Evolutionary conservation across 169 alveolate genomes (phyloP).

Genomic region (Sarcocystis neurona): DNA sequence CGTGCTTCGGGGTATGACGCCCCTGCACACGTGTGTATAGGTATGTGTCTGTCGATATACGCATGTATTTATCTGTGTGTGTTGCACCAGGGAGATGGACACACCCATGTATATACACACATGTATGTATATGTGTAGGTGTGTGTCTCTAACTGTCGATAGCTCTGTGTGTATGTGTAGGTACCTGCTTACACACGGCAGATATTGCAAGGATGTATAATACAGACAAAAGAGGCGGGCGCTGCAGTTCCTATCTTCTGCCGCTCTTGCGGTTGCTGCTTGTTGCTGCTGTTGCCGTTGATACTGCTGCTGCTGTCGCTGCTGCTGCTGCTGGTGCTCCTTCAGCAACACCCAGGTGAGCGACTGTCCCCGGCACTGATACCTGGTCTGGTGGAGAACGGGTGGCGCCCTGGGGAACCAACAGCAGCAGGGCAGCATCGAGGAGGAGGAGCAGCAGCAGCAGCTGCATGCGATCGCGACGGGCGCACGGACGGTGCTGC

Average conservation of each 20-base stretch:
- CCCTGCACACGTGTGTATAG: too few species aligned
- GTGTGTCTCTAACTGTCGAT: not conserved
- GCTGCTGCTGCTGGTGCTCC: too few species aligned
- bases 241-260: not conserved
- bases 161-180: not conserved
- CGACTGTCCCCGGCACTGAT: not conserved
- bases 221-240: too few species aligned
- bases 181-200: too few species aligned
- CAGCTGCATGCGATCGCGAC: too few species aligned
- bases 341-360: slow-evolving; percentile 23
- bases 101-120: not conserved
- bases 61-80: not conserved
- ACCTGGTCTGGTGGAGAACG: slow-evolving; percentile 14
- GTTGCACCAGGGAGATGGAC: not conserved
- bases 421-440: too few species aligned
- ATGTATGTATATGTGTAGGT: not conserved
- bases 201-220: too few species aligned
- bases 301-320: too few species aligned
- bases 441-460: too few species aligned
- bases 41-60: not conserved
- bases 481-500: too few species aligned
- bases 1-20: not conserved
- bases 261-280: not conserved
- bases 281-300: not conserved
- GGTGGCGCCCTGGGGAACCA: slow-evolving; percentile 30